A percentile compares a stretch with the other conserved stretches of the same genome.
phyloP scores from a whole-genome alignment of 192 early-diverging fungal genomes.

The Spizellomyces punctatus region DNA sequence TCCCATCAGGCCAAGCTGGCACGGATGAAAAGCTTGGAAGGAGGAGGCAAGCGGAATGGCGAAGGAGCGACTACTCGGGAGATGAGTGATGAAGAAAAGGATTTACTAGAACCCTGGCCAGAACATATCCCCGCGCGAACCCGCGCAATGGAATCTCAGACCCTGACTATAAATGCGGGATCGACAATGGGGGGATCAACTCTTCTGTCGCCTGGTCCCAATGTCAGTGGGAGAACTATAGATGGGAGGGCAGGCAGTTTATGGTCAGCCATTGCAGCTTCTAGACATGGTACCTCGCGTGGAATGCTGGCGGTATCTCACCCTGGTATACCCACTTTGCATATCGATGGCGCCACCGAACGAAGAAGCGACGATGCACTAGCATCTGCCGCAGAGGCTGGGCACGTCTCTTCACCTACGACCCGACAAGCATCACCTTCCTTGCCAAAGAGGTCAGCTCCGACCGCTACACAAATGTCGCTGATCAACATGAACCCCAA shows the following conservation, averaged over 20 bases:
- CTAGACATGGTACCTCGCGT: background rate
- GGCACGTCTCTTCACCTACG: no score
- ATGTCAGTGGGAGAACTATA: background rate
- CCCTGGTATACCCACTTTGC: no score
- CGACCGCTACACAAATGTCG: no score
- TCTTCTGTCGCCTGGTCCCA: background rate
- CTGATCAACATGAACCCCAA: background rate
- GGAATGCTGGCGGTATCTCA: no score
- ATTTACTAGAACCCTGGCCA: conserved; percentile 9
- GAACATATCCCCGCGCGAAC: no score
- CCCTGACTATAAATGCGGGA: background rate
- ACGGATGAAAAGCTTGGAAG: conserved; percentile 4
- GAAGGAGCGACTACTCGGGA: conserved; percentile 1
- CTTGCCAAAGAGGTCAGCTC: no score
- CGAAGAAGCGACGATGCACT: no score
- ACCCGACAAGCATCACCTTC: no score
- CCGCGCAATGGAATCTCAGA: no score
- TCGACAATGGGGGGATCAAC: background rate
- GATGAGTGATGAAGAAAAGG: conserved; percentile 13
- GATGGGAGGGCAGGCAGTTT: background rate
- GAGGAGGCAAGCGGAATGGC: background rate
- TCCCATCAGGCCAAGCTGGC: conserved; percentile 24
- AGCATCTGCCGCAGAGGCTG: no score
- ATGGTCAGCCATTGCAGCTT: background rate
- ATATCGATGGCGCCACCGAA: no score